These are phyloP conservation scores for Termitomyces sp. DNA, from an alignment of 768 basidiomycete species.

Conservation along the genomic window DNA sequence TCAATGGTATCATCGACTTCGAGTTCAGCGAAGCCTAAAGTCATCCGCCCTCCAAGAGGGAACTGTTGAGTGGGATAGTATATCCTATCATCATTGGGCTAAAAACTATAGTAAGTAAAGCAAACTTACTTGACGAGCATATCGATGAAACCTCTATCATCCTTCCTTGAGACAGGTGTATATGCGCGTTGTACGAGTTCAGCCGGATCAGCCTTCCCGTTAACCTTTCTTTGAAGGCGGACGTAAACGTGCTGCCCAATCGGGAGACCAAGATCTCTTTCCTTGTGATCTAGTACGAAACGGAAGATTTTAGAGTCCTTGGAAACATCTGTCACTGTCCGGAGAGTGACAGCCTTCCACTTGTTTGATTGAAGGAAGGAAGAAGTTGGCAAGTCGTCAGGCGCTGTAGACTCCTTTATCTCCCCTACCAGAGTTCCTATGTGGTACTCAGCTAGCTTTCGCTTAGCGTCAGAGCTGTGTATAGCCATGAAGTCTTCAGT, in stretches of 20 bases:
- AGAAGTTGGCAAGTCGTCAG: not conserved
- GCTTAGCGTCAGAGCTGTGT: slow-evolving; percentile 46
- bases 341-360: slow-evolving; percentile 44
- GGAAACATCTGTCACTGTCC: slow-evolving; percentile 31
- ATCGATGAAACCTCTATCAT: slow-evolving; percentile 42
- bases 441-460: slow-evolving; percentile 35
- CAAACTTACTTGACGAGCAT: slow-evolving; percentile 38
- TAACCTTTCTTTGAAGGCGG: slow-evolving; percentile 32
- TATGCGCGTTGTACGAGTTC: slow-evolving; percentile 54
- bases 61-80: slow-evolving; percentile 33
- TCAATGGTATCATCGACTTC: slow-evolving; percentile 43
- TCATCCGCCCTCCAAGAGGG: slow-evolving; percentile 36
- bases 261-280: slow-evolving; percentile 45
- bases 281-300: slow-evolving; percentile 35
- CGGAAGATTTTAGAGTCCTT: slow-evolving; percentile 46
- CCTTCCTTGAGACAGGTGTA: slow-evolving; percentile 45
- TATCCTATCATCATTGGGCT: slow-evolving; percentile 23
- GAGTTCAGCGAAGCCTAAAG: slow-evolving; percentile 34
- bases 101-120: not conserved
- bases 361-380: slow-evolving; percentile 35
- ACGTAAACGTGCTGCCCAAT: slow-evolving; percentile 59
- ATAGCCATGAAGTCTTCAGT: slow-evolving; percentile 64
- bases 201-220: slow-evolving; percentile 13
- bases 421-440: slow-evolving; percentile 8
- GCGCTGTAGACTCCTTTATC: slow-evolving; percentile 8